Conservation (phyloP, 176 grass and related monocot species). For the Pontederia paniculata region DNA sequence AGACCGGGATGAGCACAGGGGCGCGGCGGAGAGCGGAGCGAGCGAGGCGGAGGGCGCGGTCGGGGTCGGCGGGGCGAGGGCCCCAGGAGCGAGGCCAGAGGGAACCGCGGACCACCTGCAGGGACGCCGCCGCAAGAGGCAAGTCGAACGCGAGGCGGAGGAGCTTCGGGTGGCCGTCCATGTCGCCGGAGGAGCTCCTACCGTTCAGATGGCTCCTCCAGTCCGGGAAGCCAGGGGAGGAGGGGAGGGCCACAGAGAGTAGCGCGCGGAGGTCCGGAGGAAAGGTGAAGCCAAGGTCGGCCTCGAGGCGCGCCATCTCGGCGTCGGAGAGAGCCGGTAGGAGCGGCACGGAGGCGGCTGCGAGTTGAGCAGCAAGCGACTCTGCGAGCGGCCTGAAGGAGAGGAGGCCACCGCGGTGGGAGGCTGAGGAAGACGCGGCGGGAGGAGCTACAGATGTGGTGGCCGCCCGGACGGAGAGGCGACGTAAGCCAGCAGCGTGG, state of each 20-base stretch:
- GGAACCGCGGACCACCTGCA: slow-evolving; percentile 40
- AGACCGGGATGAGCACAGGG: slow-evolving; percentile 58
- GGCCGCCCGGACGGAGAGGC: slow-evolving; percentile 65
- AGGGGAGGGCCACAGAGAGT: slow-evolving; percentile 41
- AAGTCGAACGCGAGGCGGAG: slow-evolving; percentile 38
- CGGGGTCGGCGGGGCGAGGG: slow-evolving; percentile 35
- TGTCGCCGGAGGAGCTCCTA: too few relatives aligned
- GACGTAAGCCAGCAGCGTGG: slow-evolving; percentile 54
- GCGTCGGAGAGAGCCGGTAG: slow-evolving; percentile 42
- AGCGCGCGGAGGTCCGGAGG: slow-evolving; percentile 82
- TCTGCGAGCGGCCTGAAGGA: slow-evolving; percentile 51
- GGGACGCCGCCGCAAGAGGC: slow-evolving; percentile 35
- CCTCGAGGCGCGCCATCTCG: slow-evolving; percentile 60
- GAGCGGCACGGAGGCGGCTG: slow-evolving; percentile 29
- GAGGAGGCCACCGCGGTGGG: slow-evolving; percentile 42
- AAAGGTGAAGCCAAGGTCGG: slow-evolving; percentile 64
- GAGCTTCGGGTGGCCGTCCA: neutral
- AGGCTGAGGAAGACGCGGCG: slow-evolving; percentile 23
- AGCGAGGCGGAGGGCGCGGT: slow-evolving; percentile 45
- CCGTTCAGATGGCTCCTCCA: slow-evolving; percentile 25
- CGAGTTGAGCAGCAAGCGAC: slow-evolving; percentile 51
- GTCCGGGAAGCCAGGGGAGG: slow-evolving; percentile 57
- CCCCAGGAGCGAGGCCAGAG: slow-evolving; percentile 84
- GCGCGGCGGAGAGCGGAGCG: slow-evolving; percentile 56
- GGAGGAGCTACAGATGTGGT: slow-evolving; percentile 12